These are phyloP conservation scores for Venturiaceae sp. DNA, from an alignment of 2,329 filamentous ascomycete genomes.

Conservation along the genomic window DNA sequence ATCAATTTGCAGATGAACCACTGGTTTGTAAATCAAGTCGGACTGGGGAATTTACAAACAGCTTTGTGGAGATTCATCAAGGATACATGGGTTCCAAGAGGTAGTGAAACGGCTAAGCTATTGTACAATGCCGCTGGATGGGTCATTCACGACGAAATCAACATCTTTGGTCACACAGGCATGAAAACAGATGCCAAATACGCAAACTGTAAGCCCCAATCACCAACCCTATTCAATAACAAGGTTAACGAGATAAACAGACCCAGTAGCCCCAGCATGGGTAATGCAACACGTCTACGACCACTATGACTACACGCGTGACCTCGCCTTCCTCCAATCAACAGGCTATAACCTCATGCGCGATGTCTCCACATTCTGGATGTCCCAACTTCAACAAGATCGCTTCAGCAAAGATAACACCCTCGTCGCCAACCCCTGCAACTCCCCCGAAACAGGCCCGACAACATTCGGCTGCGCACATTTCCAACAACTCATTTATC, in stretches of 20 bases:
- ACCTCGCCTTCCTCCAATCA: conserved; percentile 33
- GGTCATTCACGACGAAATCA: conserved; percentile 48
- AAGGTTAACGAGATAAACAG: conserved; percentile 11
- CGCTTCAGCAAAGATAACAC: conserved; percentile 39
- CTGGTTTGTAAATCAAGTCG: conserved; percentile 46
- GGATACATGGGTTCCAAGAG: conserved; percentile 44
- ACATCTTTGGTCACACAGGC: conserved; percentile 48
- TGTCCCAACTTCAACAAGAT: conserved; percentile 43
- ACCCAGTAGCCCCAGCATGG: conserved; percentile 44
- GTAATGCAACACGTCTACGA: conserved; percentile 52
- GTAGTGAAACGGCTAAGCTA: conserved; percentile 41
- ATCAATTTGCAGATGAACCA: conserved; percentile 56
- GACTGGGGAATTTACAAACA: conserved; percentile 34
- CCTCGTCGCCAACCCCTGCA: conserved; percentile 48
- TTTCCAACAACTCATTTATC: conserved; percentile 41
- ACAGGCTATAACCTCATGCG: conserved; percentile 45
- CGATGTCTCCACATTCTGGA: conserved; percentile 45
- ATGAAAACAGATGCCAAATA: conserved; percentile 37
- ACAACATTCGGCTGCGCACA: conserved; percentile 44
- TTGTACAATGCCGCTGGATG: conserved; percentile 47
- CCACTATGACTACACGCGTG: conserved; percentile 43
- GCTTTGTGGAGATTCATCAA: conserved; percentile 45
- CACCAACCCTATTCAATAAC: not conserved
- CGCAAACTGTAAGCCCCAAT: conserved; percentile 19
- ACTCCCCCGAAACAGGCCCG: conserved; percentile 46